Base-by-base conservation (phyloP, 805 yeast species). In the Kuraishia hungarica region DNA sequence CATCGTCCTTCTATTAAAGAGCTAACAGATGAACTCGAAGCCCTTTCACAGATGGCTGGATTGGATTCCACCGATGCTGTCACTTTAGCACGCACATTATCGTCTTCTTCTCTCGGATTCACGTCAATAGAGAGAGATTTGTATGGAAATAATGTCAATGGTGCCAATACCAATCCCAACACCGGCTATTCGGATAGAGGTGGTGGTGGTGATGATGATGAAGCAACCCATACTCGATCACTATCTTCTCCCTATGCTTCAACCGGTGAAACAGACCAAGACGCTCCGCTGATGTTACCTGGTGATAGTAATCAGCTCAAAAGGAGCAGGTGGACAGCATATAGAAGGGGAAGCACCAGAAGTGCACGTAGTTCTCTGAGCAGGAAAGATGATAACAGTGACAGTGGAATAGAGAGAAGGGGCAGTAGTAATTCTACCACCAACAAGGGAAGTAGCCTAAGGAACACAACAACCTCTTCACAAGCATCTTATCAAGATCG, bases 21-120 rank as follows among this genome's bases (percentile, higher is more conserved):
- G 54, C 76, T 88, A 43, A 86, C 96, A 2, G 81, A 73, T 58
- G 97, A 92, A 67, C 73, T 92, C 54, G 87, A 88, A 59, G 81
- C 78, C 51, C 72, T 91, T 51, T 83, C 93, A 0, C 86, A 84
- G 59, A 74, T 83, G 68, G 96, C 93, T 0, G 94, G 96, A 0
- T 71, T 88, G 68, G 85, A 83, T 54, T 84, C 90, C 2, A 80
- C 84, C 47, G 96, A 89, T 71, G 96, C 96, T 0, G 85, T 86
- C 4, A 83, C 96, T 0, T 73, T 89, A 55, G 97, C 96, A 0
- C 74, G 96, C 63, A 83, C 94, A 1, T 74, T 90, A 52, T 86
- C 93, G 1, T 79, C 89, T 51, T 79, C 87, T 0, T 81, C 89
- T 0, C 72, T 86, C 28, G 87, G 87, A 13, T 76, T 76, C 59